Conservation (phyloP, 2,329 filamentous ascomycete species). For the Polytolypa hystricis region DNA sequence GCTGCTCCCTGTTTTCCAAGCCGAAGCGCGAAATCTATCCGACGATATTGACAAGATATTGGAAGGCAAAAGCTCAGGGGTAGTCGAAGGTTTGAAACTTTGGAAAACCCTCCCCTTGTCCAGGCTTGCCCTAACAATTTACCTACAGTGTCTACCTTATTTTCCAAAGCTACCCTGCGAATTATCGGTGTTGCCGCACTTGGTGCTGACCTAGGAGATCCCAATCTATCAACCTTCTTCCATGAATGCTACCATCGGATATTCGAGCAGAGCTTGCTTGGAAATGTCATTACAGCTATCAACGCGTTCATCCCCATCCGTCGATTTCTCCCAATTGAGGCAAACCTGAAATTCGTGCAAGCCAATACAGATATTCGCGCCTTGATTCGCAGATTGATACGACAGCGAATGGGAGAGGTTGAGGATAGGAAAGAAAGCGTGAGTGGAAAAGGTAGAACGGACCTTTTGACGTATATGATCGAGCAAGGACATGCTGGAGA, state of each 20-base stretch:
- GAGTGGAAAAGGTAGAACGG: conserved; percentile 10
- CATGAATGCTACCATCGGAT: conserved; percentile 15
- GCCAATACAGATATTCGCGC: conserved; percentile 24
- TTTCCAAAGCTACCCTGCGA: conserved; percentile 17
- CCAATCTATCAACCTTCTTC: conserved; percentile 10
- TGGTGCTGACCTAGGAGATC: conserved; percentile 19
- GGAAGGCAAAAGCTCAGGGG: neutral
- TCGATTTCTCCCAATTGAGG: conserved; percentile 27
- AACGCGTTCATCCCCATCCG: conserved; percentile 17
- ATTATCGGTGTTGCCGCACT: conserved; percentile 13
- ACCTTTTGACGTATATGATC: conserved; percentile 23
- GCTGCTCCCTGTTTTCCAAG: conserved; percentile 28
- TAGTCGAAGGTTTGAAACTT: too few relatives aligned
- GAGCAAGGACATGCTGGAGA: conserved; percentile 19
- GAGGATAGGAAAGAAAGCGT: conserved; percentile 11
- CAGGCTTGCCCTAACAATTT: too few relatives aligned
- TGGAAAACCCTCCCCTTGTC: too few relatives aligned
- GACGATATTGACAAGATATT: neutral
- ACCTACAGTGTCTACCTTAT: conserved; percentile 14
- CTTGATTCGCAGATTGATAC: conserved; percentile 24
- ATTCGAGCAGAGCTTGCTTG: conserved; percentile 13
- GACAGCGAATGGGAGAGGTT: conserved; percentile 19
- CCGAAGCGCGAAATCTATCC: conserved; percentile 20
- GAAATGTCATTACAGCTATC: conserved; percentile 12
- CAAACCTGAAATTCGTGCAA: conserved; percentile 29